These are phyloP conservation scores for Auriscalpium orientale DNA, from an alignment of 768 basidiomycete species.

Conservation along the genomic window DNA sequence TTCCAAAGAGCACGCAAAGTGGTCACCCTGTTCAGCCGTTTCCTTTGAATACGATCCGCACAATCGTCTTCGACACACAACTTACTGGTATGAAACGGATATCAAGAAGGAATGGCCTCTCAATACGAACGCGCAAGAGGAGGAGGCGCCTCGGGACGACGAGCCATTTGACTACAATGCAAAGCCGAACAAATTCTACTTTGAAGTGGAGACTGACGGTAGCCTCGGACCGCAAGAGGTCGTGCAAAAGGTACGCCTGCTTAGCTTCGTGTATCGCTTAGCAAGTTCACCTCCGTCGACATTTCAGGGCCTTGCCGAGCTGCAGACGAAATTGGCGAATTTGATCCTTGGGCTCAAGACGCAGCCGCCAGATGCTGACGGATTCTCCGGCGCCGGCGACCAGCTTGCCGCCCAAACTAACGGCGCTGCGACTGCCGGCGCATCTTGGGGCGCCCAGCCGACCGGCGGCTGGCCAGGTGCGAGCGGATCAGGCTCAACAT, in stretches of 20 bases:
- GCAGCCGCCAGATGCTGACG: slow-evolving; percentile 37
- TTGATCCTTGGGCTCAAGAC: slow-evolving; percentile 66
- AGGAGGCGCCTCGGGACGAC: slow-evolving; percentile 73
- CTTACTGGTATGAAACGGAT: slow-evolving; percentile 88
- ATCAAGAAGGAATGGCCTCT: slow-evolving; percentile 86
- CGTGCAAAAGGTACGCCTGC: slow-evolving; percentile 60
- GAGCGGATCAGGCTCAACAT: slow-evolving; percentile 30
- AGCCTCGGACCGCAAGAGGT: slow-evolving; percentile 85
- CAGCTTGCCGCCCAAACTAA: slow-evolving; percentile 2
- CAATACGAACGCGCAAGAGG: slow-evolving; percentile 77
- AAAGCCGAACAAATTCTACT: slow-evolving; percentile 85
- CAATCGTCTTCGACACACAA: slow-evolving; percentile 94
- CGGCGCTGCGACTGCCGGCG: slow-evolving; percentile 7
- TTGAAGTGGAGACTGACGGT: slow-evolving; percentile 92
- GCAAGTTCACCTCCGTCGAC: background rate
- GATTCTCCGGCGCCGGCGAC: slow-evolving; percentile 30
- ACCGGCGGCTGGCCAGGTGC: slow-evolving; percentile 25
- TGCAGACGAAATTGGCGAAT: slow-evolving; percentile 76
- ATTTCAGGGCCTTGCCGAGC: slow-evolving; percentile 61
- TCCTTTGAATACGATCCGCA: slow-evolving; percentile 97
- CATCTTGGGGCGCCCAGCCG: slow-evolving; percentile 16
- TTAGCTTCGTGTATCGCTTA: background rate
- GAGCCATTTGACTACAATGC: slow-evolving; percentile 84
- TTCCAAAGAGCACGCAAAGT: slow-evolving; percentile 98
- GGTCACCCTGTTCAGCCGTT: slow-evolving; percentile 94